Evolutionary conservation across 768 basidiomycete genomes (phyloP), one percentile per base, ranked within the genome.

Genomic region (Naganishia antarctica): DNA sequence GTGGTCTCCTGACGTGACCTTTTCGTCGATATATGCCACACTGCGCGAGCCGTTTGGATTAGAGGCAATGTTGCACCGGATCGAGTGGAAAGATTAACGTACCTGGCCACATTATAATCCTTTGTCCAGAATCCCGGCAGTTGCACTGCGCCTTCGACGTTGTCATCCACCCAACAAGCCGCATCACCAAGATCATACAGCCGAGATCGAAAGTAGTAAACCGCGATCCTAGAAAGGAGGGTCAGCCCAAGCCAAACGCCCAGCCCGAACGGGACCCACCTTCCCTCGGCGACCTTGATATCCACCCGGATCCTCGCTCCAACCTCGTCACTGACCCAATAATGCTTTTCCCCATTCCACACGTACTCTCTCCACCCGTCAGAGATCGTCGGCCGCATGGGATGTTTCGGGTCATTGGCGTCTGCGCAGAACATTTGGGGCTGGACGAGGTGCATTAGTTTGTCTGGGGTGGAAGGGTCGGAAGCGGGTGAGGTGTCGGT

Each of bases 321-420:
- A 26, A 71, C 67, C 8, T 44, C 67, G 41, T 66, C 51, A 29
- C 65, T 69, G 15, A 72, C 69, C 75, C 75, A 76, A 60, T 69
- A 76, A 68, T 74, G 73, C 57, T 76, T 76, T 53, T 76, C 75
- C 3, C 70, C 71, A 53, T 73, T 73, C 75, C 73, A 76, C 0
- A 71, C 73, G 44, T 70, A 73, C 28, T 61, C 49, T 32, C 68
- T 62, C 75, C 75, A 76, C 26, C 75, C 75, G 8, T 72, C 68
- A 8, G 60, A 37, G 7, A 26, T 60, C 7, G 62, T 67, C 34
- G 75, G 75, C 43, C 61, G 64, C 72, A 76, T 71, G 5, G 75
- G 75, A 61, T 74, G 58, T 13, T 66, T 53, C 9, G 64, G 59
- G 49, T 76, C 73, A 45, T 76, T 76, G 25, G 75, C 75, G 53